These are phyloP conservation scores for Talaromyces sp. DNA, from an alignment of 2,329 filamentous ascomycete species.

Conservation along the genomic window DNA sequence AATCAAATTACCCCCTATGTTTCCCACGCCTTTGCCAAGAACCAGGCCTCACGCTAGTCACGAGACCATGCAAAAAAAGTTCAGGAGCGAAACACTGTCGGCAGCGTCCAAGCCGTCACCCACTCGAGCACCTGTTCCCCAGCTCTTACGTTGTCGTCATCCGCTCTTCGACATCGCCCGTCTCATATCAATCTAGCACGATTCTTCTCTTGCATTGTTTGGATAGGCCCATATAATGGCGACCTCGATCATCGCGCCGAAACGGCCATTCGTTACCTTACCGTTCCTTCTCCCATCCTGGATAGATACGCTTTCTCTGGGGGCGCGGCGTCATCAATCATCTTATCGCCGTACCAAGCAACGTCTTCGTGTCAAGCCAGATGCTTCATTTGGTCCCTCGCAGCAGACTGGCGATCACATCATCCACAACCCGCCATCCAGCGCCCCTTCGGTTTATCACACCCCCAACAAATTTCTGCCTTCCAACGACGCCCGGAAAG, in stretches of 20 bases:
- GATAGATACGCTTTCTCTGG: conserved; percentile 35
- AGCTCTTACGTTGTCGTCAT: conserved; percentile 3
- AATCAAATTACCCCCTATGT: neutral
- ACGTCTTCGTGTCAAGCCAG: conserved; percentile 55
- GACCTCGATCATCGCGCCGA: conserved; percentile 31
- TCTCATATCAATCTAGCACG: neutral
- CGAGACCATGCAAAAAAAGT: conserved; percentile 28
- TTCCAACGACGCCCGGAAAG: conserved; percentile 56
- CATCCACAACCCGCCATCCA: conserved; percentile 68
- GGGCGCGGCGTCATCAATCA: conserved; percentile 50
- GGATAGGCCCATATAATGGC: conserved; percentile 26
- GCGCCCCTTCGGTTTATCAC: conserved; percentile 64
- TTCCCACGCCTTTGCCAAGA: neutral
- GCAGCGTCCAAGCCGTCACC: neutral
- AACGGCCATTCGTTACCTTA: conserved; percentile 39
- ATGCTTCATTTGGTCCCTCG: conserved; percentile 51
- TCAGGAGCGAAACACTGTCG: conserved; percentile 13
- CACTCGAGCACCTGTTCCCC: neutral
- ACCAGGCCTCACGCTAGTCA: conserved; percentile 17
- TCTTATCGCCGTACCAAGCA: conserved; percentile 55
- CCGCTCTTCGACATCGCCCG: neutral
- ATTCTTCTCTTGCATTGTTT: neutral
- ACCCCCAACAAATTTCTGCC: conserved; percentile 69
- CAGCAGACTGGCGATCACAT: conserved; percentile 55
- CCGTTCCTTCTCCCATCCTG: conserved; percentile 45